Evolutionary conservation across 306 rosid species (phyloP).

Genomic region (Acacia crassicarpa): DNA sequence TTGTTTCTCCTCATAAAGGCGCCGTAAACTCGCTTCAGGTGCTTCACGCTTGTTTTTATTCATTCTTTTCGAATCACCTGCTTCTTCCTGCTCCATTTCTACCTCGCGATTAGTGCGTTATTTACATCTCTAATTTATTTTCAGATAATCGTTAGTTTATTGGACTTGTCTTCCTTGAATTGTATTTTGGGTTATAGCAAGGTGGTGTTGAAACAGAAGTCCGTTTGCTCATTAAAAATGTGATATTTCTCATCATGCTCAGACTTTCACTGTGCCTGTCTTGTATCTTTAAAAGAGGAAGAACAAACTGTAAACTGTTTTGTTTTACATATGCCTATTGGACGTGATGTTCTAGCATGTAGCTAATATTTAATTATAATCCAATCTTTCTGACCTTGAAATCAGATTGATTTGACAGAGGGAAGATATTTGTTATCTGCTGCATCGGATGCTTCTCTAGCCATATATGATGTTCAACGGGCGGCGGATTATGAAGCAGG

Average conservation of each 20-base stretch:
- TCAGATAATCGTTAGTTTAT: background rate
- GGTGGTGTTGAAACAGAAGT: background rate
- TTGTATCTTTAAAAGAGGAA: background rate
- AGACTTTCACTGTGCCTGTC: background rate
- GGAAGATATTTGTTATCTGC: constrained; percentile 77
- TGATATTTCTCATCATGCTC: background rate
- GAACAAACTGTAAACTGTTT: background rate
- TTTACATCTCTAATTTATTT: background rate
- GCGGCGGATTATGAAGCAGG: constrained; percentile 46
- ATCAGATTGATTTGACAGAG: constrained; percentile 86
- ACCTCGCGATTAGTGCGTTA: background rate
- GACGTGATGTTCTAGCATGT: background rate
- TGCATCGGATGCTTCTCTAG: constrained; percentile 79
- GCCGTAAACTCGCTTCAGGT: constrained; percentile 87
- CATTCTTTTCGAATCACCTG: background rate
- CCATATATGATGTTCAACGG: constrained; percentile 77
- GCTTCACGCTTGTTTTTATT: background rate
- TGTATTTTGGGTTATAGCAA: background rate
- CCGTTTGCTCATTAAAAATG: background rate
- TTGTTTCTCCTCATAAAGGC: constrained; percentile 79
- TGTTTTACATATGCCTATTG: background rate
- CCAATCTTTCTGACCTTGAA: constrained; percentile 43
- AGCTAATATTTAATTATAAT: background rate
- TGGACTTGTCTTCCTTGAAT: background rate
- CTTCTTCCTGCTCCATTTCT: background rate